phyloP scores from a whole-genome alignment of 2,329 filamentous ascomycete genomes.

The Colletotrichum kahawae region DNA sequence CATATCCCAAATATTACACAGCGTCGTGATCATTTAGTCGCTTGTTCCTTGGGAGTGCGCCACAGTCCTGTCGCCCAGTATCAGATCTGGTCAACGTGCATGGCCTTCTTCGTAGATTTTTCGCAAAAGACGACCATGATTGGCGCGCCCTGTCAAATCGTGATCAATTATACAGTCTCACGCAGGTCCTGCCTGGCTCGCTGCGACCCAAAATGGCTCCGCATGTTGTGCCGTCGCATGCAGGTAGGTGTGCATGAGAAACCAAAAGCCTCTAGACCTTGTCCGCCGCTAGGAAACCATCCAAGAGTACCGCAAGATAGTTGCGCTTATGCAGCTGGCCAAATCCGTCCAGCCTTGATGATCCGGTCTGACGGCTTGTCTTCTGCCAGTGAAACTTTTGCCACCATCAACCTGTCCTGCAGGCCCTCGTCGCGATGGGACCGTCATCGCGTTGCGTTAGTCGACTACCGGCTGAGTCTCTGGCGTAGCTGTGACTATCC shows the following conservation, averaged over 20 bases:
- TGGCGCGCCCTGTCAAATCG: conserved; percentile 1
- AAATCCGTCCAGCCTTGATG: not conserved
- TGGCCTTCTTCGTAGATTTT: not conserved
- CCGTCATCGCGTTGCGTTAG: not conserved
- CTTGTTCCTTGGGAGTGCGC: not conserved
- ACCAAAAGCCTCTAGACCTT: not conserved
- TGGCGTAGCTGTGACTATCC: conserved; percentile 2
- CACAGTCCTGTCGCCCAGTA: not conserved
- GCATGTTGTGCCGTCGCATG: not conserved
- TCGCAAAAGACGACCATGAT: not conserved
- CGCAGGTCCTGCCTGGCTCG: conserved; percentile 14
- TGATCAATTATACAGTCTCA: not conserved
- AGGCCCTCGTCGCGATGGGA: not conserved
- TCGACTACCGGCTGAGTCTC: not conserved
- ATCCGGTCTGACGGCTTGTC: not conserved
- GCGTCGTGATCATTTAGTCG: not conserved
- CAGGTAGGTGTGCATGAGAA: conserved; percentile 10
- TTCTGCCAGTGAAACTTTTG: not conserved
- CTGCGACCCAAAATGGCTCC: not conserved
- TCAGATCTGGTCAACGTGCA: not conserved
- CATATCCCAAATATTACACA: not conserved
- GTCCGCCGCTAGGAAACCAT: conserved; percentile 10
- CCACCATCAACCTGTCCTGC: not conserved
- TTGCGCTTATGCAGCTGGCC: conserved; percentile 26
- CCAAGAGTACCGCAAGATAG: conserved; percentile 11